Conservation (phyloP, 371 early-diverging fungal species). For the Actinomortierella wolfii region DNA sequence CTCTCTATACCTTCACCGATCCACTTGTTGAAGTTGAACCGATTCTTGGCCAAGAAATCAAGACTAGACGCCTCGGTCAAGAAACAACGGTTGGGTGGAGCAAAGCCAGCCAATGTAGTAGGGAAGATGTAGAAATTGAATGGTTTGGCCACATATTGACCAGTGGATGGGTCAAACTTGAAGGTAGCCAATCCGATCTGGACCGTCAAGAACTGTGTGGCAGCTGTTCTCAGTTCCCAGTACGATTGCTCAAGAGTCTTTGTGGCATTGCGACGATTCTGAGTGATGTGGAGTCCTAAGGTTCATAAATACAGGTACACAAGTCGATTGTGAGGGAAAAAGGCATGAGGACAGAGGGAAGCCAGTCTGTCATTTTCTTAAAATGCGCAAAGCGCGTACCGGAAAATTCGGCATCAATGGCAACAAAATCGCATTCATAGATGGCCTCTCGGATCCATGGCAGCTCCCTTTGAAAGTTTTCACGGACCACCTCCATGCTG, state of each 20-base stretch:
- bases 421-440: constrained; percentile 73
- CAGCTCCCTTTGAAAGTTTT: constrained; percentile 65
- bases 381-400: constrained; percentile 49
- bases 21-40: constrained; percentile 87
- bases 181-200: constrained; percentile 88
- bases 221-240: constrained; percentile 34
- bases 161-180: constrained; percentile 60
- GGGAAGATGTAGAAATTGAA: constrained; percentile 93
- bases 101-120: constrained; percentile 57
- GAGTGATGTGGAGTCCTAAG: constrained; percentile 34
- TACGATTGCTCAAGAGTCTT: constrained; percentile 38
- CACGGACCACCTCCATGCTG: constrained; percentile 72
- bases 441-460: constrained; percentile 67
- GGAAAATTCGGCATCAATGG: constrained; percentile 89
- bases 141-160: constrained; percentile 75
- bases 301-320: neutral
- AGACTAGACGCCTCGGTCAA: constrained; percentile 71
- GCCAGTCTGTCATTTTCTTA: too few species aligned
- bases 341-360: too few species aligned
- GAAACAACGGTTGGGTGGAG: constrained; percentile 70
- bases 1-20: constrained; percentile 40
- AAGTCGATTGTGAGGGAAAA: too few species aligned
- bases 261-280: constrained; percentile 14
- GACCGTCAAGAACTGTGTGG: constrained; percentile 42
- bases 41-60: constrained; percentile 76